Evolutionary conservation across 2,329 filamentous ascomycete species (phyloP).

Genomic region (Alternaria viburni): DNA sequence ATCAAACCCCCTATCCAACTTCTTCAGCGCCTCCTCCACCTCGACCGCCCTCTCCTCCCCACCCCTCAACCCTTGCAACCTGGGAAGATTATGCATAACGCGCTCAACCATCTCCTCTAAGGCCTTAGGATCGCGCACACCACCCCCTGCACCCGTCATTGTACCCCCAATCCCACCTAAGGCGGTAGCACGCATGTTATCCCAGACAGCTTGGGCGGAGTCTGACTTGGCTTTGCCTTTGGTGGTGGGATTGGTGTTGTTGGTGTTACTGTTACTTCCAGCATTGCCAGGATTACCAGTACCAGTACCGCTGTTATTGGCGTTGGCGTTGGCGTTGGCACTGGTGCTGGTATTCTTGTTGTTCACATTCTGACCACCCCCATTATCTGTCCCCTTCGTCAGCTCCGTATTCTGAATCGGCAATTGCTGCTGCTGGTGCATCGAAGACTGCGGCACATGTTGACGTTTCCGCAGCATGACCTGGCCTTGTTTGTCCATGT

Average conservation of each 20-base stretch:
- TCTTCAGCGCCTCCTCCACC: slow-evolving; percentile 51
- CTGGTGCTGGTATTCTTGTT: not conserved
- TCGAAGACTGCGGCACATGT: slow-evolving; percentile 11
- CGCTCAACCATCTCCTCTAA: slow-evolving; percentile 53
- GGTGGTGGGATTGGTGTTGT: not conserved
- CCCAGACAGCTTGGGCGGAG: slow-evolving; percentile 10
- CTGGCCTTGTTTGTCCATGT: slow-evolving; percentile 57
- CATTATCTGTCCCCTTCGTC: slow-evolving; percentile 12
- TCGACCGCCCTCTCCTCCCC: slow-evolving; percentile 50
- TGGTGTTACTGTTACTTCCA: not conserved
- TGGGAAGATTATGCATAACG: slow-evolving; percentile 54
- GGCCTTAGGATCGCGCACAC: slow-evolving; percentile 52
- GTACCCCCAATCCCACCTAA: not conserved
- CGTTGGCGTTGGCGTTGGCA: too few relatives aligned
- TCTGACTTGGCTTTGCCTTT: slow-evolving; percentile 36
- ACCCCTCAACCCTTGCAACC: slow-evolving; percentile 44
- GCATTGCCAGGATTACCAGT: not conserved
- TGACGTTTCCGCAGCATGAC: slow-evolving; percentile 56
- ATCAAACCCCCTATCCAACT: slow-evolving; percentile 52
- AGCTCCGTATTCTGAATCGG: slow-evolving; percentile 6
- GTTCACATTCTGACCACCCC: not conserved
- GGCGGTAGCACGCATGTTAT: not conserved
- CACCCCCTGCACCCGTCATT: slow-evolving; percentile 5
- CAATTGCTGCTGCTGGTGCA: not conserved
- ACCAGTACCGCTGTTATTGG: not conserved